Evolutionary conservation across 108 stramenopile genomes (phyloP).

Genomic region (Pinguiococcus pyrenoidosus): DNA sequence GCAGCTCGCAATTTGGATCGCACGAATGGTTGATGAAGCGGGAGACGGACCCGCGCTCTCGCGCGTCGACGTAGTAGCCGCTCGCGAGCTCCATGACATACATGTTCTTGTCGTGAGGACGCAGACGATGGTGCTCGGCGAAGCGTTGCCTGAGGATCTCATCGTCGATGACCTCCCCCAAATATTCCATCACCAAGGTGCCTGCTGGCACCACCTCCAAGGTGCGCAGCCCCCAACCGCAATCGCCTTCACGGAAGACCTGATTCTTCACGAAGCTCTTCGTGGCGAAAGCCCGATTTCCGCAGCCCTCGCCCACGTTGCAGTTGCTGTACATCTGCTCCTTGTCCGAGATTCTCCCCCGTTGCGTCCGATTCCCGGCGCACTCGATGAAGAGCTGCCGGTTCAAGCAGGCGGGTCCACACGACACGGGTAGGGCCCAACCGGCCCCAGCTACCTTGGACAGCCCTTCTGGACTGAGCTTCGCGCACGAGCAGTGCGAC

Average conservation of each 20-base stretch:
- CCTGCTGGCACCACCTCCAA: slow-evolving; percentile 50
- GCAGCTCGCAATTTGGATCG: slow-evolving; percentile 72
- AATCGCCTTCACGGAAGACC: slow-evolving; percentile 60
- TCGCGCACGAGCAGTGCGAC: slow-evolving; percentile 8
- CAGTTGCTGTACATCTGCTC: slow-evolving; percentile 55
- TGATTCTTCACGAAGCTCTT: slow-evolving; percentile 49
- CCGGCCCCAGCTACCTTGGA: slow-evolving; percentile 9
- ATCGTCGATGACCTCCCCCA: slow-evolving; percentile 71
- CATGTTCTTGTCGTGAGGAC: slow-evolving; percentile 78
- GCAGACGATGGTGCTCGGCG: slow-evolving; percentile 48
- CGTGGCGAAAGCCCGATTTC: slow-evolving; percentile 58
- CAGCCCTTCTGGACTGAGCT: no score
- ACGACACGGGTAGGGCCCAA: slow-evolving; percentile 12
- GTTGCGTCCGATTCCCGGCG: slow-evolving; percentile 23
- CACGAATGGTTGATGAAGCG: slow-evolving; percentile 92
- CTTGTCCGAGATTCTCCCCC: slow-evolving; percentile 2
- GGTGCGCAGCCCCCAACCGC: slow-evolving; percentile 72
- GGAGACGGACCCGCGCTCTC: slow-evolving; percentile 59
- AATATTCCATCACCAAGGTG: slow-evolving; percentile 68
- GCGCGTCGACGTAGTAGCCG: slow-evolving; percentile 76
- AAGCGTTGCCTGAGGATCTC: slow-evolving; percentile 49
- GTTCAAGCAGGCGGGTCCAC: slow-evolving; percentile 69
- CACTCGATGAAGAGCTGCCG: slow-evolving; percentile 57
- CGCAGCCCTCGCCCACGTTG: slow-evolving; percentile 53
- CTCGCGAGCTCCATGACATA: slow-evolving; percentile 73